phyloP scores from a whole-genome alignment of 169 alveolate genomes.

The Condylostoma magnum region DNA sequence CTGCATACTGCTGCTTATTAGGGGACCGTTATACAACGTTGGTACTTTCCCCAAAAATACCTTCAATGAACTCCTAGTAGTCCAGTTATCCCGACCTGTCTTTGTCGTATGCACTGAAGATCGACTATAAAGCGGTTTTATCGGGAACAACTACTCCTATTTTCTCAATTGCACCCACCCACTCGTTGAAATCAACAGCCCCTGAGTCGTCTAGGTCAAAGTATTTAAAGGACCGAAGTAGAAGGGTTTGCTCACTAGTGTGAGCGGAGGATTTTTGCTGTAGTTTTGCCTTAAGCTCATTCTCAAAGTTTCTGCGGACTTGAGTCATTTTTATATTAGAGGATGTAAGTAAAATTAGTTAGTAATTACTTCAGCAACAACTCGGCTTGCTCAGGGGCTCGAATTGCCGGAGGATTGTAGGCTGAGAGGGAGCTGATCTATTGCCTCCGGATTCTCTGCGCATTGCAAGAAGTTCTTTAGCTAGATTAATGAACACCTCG shows the following conservation, averaged over 20 bases:
- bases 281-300: slow-evolving; percentile 64
- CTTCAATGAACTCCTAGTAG: slow-evolving; percentile 55
- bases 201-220: slow-evolving; percentile 73
- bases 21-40: too few species aligned
- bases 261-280: slow-evolving; percentile 55
- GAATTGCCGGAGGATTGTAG: too few species aligned
- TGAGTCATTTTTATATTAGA: slow-evolving; percentile 24
- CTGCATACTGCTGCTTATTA: too few species aligned
- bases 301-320: slow-evolving; percentile 44
- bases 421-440: too few species aligned
- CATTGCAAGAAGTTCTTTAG: slow-evolving; percentile 17
- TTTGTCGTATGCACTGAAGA: slow-evolving; percentile 51
- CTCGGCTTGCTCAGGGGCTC: too few species aligned
- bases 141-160: slow-evolving; percentile 45
- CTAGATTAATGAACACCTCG: not conserved
- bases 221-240: slow-evolving; percentile 66
- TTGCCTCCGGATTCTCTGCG: too few species aligned
- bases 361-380: too few species aligned
- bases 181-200: slow-evolving; percentile 53
- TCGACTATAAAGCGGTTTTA: slow-evolving; percentile 34
- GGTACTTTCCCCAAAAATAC: slow-evolving; percentile 36
- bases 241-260: slow-evolving; percentile 55
- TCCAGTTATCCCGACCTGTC: slow-evolving; percentile 53
- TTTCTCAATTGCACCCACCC: slow-evolving; percentile 64
- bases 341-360: too few species aligned